These are phyloP conservation scores for Populus hybrid DNA, from an alignment of 441 rosid genomes.

Conservation along the genomic window DNA sequence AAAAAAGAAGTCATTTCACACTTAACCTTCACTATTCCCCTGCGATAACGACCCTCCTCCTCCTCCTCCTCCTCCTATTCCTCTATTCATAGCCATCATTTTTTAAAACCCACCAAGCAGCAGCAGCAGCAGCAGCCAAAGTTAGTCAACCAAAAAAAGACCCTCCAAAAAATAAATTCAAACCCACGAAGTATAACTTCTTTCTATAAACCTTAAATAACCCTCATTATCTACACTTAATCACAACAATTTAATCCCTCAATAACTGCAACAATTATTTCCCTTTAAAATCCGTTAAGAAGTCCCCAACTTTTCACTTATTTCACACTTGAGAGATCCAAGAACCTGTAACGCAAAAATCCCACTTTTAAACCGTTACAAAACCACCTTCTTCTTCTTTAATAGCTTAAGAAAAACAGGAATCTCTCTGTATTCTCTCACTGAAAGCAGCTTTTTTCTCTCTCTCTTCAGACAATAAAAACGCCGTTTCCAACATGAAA, in stretches of 20 bases:
- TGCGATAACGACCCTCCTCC: slow-evolving; percentile 39
- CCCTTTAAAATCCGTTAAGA: not conserved
- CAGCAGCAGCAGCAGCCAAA: slow-evolving; percentile 6
- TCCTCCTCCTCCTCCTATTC: not conserved
- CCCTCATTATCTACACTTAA: slow-evolving; percentile 25
- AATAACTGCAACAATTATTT: slow-evolving; percentile 15
- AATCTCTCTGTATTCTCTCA: slow-evolving; percentile 5
- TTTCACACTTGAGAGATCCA: slow-evolving; percentile 32
- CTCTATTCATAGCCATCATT: slow-evolving; percentile 47
- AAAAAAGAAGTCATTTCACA: slow-evolving; percentile 2
- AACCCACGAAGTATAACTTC: not conserved
- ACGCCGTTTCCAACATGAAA: slow-evolving; percentile 32
- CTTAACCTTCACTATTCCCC: slow-evolving; percentile 37
- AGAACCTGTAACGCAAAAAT: slow-evolving; percentile 40
- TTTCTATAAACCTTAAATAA: slow-evolving; percentile 5
- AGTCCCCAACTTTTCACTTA: slow-evolving; percentile 16
- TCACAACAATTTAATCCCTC: slow-evolving; percentile 19
- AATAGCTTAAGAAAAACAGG: not conserved
- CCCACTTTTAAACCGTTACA: slow-evolving; percentile 34
- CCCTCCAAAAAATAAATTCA: slow-evolving; percentile 10
- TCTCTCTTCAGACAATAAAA: slow-evolving; percentile 9
- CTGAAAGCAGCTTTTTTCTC: not conserved
- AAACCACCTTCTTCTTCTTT: slow-evolving; percentile 16
- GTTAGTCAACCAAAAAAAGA: slow-evolving; percentile 2
- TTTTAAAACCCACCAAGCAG: slow-evolving; percentile 12